Evolutionary conservation across 129 eudicot genomes (phyloP), one percentile per base, ranked within the genome.

Genomic region (Artemisia argyi): DNA sequence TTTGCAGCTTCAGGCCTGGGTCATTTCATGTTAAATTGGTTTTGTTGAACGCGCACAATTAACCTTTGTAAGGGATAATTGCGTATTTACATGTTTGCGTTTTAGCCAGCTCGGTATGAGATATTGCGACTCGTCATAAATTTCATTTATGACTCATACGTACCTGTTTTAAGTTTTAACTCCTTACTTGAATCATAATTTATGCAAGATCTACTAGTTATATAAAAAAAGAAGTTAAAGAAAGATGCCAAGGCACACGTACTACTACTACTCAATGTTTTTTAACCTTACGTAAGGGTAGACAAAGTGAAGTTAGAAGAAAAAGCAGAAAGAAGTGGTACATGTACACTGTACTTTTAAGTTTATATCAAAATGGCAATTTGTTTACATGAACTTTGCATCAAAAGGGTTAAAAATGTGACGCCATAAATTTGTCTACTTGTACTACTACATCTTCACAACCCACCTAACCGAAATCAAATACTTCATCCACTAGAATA

Each of bases 221-320:
- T 61, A 24, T 32, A 2, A 1, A 56, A 7, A 64, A 64, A 64
- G 3, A 50, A 15, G 26, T 16, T 6, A 12, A 7, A 69, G 53
- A 55, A 55, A 70, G 65, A 70, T 55, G 51, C 65, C 48, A 65
- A 17, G 26, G 71, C 71, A 66, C 71, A 64, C 70, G 77, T 62
- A 73, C 22, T 52, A 42, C 51, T 18, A 30, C 18, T 15, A 62
- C 77, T 73, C 69, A 15, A 67, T 78, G 81, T 58, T 2, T 62
- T 71, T 70, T 62, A 69, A 63, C 76, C 66, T 62, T 71, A 78
- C 77, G 61, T 63, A 62, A 61, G 76, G 68, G 60, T 78, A 78
- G 81, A 78, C 77, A 78, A 78, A 66, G 62, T 78, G 81, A 78
- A 78, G 65, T 62, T 69, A 76, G 64, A 61, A 76, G 64, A 61